Percentiles rank a stretch among this genome's conserved stretches.
Evolutionary conservation across 805 yeast genomes (phyloP).

Genomic region (Candida pini): DNA sequence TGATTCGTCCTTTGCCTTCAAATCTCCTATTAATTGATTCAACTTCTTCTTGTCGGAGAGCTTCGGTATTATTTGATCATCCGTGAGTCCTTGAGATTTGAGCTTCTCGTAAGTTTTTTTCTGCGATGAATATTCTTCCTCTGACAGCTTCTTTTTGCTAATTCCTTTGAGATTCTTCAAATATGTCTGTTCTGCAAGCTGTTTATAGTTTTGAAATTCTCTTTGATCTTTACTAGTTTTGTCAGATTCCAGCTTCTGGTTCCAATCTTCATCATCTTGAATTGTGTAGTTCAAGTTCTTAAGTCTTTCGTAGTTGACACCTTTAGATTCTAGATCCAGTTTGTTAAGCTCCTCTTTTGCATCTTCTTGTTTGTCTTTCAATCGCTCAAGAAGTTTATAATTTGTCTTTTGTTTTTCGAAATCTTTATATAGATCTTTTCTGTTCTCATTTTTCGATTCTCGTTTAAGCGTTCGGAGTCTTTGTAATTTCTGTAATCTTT

Average conservation of each 20-base stretch:
- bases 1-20: conserved; percentile 32
- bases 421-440: conserved; percentile 33
- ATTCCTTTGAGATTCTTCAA: conserved; percentile 42
- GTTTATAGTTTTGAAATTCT: conserved; percentile 44
- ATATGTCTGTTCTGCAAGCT: conserved; percentile 59
- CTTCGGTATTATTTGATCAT: conserved; percentile 17
- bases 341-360: conserved; percentile 36
- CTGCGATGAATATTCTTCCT: conserved; percentile 38
- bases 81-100: conserved; percentile 17
- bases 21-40: conserved; percentile 27
- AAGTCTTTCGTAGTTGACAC: conserved; percentile 36
- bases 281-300: conserved; percentile 53
- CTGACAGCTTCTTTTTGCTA: conserved; percentile 12
- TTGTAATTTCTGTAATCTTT: conserved; percentile 22
- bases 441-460: conserved; percentile 23
- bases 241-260: conserved; percentile 31
- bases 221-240: conserved; percentile 24
- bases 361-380: conserved; percentile 28
- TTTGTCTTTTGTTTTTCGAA: conserved; percentile 22
- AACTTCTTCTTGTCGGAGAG: conserved; percentile 33
- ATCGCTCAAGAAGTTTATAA: conserved; percentile 20
- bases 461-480: conserved; percentile 25
- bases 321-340: conserved; percentile 30
- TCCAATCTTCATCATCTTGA: conserved; percentile 64
- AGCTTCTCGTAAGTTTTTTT: conserved; percentile 25